Base-by-base conservation (phyloP, 2,329 filamentous ascomycete species). In the Lachnellula subtilissima region DNA sequence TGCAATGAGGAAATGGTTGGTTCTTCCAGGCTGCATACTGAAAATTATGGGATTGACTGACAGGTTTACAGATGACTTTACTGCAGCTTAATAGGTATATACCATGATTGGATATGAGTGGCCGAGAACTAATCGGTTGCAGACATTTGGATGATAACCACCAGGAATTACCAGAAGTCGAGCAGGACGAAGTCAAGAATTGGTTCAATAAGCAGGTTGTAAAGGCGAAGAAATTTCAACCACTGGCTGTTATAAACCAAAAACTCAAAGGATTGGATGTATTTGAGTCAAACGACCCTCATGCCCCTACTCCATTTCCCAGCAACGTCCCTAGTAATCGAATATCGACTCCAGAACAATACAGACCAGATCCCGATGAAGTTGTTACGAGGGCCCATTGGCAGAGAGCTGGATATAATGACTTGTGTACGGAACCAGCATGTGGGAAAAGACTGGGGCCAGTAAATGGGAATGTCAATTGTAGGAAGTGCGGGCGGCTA, bases 1-100 rank as follows among this genome's bases (percentile, higher is more conserved):
- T 99, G 94, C 74, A 91, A 86, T 65, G 95, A 97, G 75, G 92
- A 97, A 73, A 99, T 99, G 94, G 91, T 94, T 76, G 61, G 60
- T 57, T 39, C 43, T 36, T 49, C 48, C 22, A 23, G 25, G 36
- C 45, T 47, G 48, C 22, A 17, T 39, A 52, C 8, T 47, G 42
- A 19, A 23, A 42, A 17, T 47, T 9, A 19, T 40, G 23, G 53
- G 48, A 43, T 48, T 17, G 53, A 50, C 63, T 71, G 58, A 69
- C 49, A 52, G n/a, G 28, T 17, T 5, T 55, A 35, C 67, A 95
- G 90, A 80, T 97, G 68, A 97, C 94, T 14, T 76, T 99, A 49
- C 76, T 99, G 40, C 94, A 99, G 75, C 77, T 99, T 42, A 97
- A 99, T 70, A 85, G 86, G 83, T 84, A 76, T 62, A 62, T 64